Evolutionary conservation across 495 filamentous ascomycete species (phyloP), one percentile per base, ranked within the genome.

Genomic region (Filosporella fistucella): DNA sequence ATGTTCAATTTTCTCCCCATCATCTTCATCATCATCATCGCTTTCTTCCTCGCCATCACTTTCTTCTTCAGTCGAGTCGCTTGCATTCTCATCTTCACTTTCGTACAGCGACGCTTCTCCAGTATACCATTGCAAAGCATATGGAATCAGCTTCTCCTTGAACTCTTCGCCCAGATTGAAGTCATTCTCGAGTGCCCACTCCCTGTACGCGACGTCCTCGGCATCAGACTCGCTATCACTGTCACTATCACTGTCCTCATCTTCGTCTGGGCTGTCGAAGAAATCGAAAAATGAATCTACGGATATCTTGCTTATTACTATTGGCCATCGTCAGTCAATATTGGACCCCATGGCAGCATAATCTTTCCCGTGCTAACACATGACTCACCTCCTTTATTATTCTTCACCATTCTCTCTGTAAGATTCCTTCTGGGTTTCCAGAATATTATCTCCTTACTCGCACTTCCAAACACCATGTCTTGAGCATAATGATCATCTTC

Each of bases 141-240:
- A 42, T 10, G 39, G 39, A 26, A 42, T 42, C 21, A 42, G 12
- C 39, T 42, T 42, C 11, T 42, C 39, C 39, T 42, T 42, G 13
- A 42, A 42, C 21, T 25, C 39, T 24, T 42, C 39, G 2, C 39
- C 39, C 13, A 25, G 28, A 42, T 42, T 24, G 13, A 42, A 42
- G 17, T 42, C 39, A 20, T 25, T 12, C 22, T 42, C 20, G 13
- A 20, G 39, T 24, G 28, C 5, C 39, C 39, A 42, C 39, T 42
- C 39, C 13, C 14, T 25, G 5, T 10, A 25, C 22, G 21, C 28
- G n/a, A 25, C 17, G 11, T 42, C 23, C 39, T 42, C 39, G n/a
- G 14, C 20, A 21, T 21, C 21, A 8, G 18, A 14, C 37, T 20
- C 39, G 28, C 13, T 13, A 39, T 39, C 36, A 8, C 28, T 24